Evolutionary conservation across 2,329 filamentous ascomycete species (phyloP), one percentile per base, ranked within the genome.

Genomic region (Xylaria sp.): DNA sequence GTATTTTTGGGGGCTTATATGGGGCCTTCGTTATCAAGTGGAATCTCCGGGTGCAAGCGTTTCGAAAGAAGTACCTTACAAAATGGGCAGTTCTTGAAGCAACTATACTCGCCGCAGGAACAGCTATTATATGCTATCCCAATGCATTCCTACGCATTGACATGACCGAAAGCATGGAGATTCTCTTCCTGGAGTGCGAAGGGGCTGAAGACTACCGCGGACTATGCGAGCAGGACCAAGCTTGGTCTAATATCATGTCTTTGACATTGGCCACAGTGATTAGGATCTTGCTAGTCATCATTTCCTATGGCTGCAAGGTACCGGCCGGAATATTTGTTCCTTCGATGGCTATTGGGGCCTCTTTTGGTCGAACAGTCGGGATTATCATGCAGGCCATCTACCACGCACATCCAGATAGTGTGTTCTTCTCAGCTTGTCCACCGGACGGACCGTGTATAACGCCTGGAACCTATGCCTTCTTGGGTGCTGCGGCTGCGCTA

Each of bases 131-230:
- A n/a, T 97, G 95, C 79, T 99, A 97, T 75, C 96, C 95, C 0
- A 99, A 99, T 74, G 94, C 92, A 78, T 98, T 99, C 71, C 78
- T 99, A 63, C 87, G 93, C 62, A 97, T 98, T 74, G 96, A 99
- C 80, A 98, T 99, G 96, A 97, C 96, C 0, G 95, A 98, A 82
- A 97, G 94, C 82, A 98, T 99, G 96, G 94, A 98, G 78, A 97
- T 97, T 69, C 82, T 99, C 11, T 99, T 99, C 78, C 86, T 92
- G 15, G 96, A 99, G 77, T 99, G 96, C 73, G 93, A 97, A 76
- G 93, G 92, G 5, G 90, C 86, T 22, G 92, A 97, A 77, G 93
- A 95, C 76, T 97, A 97, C 73, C 89, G 96, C 69, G 92, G 92
- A 5, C 87, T 99, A 17, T 99, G 96, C 85, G 92, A 97, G 78